These are phyloP conservation scores for Noccaea caerulescens DNA, from an alignment of 345 rosid species.

Conservation along the genomic window DNA sequence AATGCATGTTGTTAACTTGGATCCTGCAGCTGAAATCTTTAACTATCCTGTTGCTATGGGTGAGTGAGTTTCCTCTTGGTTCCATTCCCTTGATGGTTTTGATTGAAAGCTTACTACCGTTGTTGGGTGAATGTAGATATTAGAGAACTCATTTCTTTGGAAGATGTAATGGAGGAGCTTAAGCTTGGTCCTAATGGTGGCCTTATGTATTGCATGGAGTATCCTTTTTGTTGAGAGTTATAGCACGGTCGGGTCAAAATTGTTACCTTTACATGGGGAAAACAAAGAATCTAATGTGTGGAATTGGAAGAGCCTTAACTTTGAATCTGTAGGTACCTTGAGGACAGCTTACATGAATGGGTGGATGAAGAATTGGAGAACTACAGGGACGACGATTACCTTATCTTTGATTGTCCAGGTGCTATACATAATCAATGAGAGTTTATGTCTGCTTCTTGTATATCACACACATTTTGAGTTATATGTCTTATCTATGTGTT, in stretches of 20 bases:
- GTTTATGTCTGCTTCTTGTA: conserved; percentile 2
- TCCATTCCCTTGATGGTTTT: not conserved
- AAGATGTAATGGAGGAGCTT: conserved; percentile 92
- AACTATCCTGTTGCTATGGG: conserved; percentile 93
- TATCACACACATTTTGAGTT: too few species aligned
- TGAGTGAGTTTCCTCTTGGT: conserved; percentile 39
- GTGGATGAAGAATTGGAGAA: conserved; percentile 84
- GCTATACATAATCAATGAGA: conserved; percentile 9
- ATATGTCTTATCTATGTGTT: not conserved
- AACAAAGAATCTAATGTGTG: not conserved
- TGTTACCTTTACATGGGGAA: not conserved
- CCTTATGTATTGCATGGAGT: conserved; percentile 95
- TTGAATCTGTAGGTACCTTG: conserved; percentile 62
- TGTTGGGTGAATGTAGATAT: conserved; percentile 59
- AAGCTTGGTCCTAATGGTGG: conserved; percentile 93
- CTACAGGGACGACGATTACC: conserved; percentile 84
- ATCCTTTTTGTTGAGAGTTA: conserved; percentile 51
- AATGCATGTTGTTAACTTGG: conserved; percentile 73
- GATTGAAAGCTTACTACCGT: too few species aligned
- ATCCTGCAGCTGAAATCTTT: conserved; percentile 92
- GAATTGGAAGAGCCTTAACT: conserved; percentile 52
- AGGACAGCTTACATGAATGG: conserved; percentile 84
- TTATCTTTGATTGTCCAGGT: conserved; percentile 97
- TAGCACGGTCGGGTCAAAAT: not conserved
- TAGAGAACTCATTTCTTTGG: conserved; percentile 84